phyloP scores from a whole-genome alignment of 2,329 filamentous ascomycete species.

The Mycosphaerella sp. region DNA sequence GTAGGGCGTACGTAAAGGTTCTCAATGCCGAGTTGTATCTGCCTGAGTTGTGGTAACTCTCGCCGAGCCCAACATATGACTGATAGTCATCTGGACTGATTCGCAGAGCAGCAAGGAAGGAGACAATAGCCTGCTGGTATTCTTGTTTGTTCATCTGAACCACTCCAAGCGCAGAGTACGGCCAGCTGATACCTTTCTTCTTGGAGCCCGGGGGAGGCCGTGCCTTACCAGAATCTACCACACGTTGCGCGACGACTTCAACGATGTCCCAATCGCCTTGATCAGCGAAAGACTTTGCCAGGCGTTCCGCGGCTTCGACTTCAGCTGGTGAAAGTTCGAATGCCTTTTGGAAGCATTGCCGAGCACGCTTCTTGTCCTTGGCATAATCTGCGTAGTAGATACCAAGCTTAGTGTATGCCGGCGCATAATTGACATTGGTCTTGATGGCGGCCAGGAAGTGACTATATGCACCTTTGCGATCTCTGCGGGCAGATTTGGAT shows the following conservation, averaged over 20 bases:
- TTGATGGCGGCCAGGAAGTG: constrained; percentile 79
- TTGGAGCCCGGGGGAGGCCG: constrained; percentile 87
- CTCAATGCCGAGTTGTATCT: constrained; percentile 90
- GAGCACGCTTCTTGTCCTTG: constrained; percentile 76
- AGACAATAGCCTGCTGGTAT: constrained; percentile 80
- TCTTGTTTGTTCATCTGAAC: constrained; percentile 93
- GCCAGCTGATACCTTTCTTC: constrained; percentile 90
- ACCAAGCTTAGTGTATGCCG: constrained; percentile 85
- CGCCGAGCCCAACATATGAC: constrained; percentile 93
- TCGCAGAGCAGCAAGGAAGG: constrained; percentile 81
- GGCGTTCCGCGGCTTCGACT: constrained; percentile 75
- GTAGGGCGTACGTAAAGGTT: constrained; percentile 79
- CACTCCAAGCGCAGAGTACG: constrained; percentile 85
- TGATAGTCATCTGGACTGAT: constrained; percentile 84
- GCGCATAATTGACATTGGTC: constrained; percentile 79
- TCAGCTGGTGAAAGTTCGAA: constrained; percentile 87
- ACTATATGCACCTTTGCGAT: constrained; percentile 73
- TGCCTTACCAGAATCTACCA: constrained; percentile 91
- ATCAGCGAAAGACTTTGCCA: constrained; percentile 80
- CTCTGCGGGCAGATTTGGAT: constrained; percentile 67
- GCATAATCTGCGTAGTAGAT: constrained; percentile 88
- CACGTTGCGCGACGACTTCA: constrained; percentile 81
- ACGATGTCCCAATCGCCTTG: constrained; percentile 95
- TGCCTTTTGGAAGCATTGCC: constrained; percentile 93
- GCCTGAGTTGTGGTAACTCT: constrained; percentile 92